Evolutionary conservation across 371 early-diverging fungal genomes (phyloP), one percentile per base, ranked within the genome.

Genomic region (Paraphysoderma sedebokerense): DNA sequence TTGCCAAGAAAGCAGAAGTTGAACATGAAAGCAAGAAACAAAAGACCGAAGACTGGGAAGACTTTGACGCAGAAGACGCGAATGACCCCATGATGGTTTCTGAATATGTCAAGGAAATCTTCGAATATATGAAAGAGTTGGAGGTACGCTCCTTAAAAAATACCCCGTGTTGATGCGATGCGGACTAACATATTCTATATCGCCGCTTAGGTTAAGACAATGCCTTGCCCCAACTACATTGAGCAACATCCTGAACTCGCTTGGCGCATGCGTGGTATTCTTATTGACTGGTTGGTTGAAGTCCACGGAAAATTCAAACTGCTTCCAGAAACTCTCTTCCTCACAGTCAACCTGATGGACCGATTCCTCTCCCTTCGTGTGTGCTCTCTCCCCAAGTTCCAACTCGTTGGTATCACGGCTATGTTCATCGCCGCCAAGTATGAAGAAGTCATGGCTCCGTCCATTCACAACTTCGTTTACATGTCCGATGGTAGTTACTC

Each of bases 401-500:
- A 99, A 59, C 72, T 98, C 12, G 93, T 98, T n/a, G 99, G 98
- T 2, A 70, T 95, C 35, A 81, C 95, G 0, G 76, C 90, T 1
- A 57, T 98, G 50, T 85, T 92, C 52, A 77, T 98, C 48, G 95
- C 99, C 0, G 67, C 88, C 53, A 99, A 99, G 62, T 92, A 90
- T 65, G 98, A 99, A 70, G 99, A 99, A 61, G 79, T 90, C 34
- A 59, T 73, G 24, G 69, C 81, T 0, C 98, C 93, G 15, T 72
- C 79, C 6, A 57, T 95, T 27, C 57, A 72, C 42, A 80, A 87
- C 58, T 85, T 88, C 58, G 61, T 82, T 17, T 82, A 68, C 55
- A 78, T 87, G 72, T 72, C 86, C 1, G 88, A 83, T 53, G 72
- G 72, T 19, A 75, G 71, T 27, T 82, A 83, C 56, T 65, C 67